Conservation (phyloP, 257 asterid species). For the Solanum peruvianum region DNA sequence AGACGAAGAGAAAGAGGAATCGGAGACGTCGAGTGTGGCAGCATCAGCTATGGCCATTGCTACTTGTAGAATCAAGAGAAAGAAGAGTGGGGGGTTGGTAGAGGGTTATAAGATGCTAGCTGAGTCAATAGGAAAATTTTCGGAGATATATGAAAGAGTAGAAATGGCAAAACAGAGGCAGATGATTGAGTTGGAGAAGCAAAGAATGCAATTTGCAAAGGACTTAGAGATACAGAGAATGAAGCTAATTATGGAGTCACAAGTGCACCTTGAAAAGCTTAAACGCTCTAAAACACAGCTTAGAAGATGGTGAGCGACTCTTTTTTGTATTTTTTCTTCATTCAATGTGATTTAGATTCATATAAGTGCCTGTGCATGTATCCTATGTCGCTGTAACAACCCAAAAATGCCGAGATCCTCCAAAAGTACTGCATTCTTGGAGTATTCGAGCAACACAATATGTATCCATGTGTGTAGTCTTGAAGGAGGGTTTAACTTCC, state of each 20-base stretch:
- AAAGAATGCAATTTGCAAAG: slow-evolving; percentile 73
- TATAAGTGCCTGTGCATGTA: neutral
- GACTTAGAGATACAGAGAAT: slow-evolving; percentile 88
- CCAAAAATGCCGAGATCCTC: neutral
- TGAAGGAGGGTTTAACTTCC: neutral
- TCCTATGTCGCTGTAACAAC: neutral
- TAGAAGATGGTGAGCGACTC: slow-evolving; percentile 34
- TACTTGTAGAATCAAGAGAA: slow-evolving; percentile 21
- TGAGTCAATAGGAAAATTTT: slow-evolving; percentile 58
- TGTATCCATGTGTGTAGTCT: neutral
- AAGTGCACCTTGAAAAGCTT: slow-evolving; percentile 55
- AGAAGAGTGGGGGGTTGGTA: slow-evolving; percentile 6
- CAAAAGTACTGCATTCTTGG: neutral
- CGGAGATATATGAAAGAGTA: slow-evolving; percentile 56
- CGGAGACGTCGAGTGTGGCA: slow-evolving; percentile 11
- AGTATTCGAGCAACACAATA: neutral
- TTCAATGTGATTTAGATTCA: neutral
- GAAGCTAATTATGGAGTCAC: slow-evolving; percentile 69
- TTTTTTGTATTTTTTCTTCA: neutral
- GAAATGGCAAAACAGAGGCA: slow-evolving; percentile 79
- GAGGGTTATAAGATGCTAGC: slow-evolving; percentile 55
- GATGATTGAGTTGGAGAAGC: slow-evolving; percentile 86
- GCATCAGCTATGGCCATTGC: slow-evolving; percentile 1
- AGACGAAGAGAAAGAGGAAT: slow-evolving; percentile 20
- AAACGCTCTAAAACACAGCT: slow-evolving; percentile 34